Conservation (phyloP, 495 filamentous ascomycete genomes). For the Aspergillus mulundensis region DNA sequence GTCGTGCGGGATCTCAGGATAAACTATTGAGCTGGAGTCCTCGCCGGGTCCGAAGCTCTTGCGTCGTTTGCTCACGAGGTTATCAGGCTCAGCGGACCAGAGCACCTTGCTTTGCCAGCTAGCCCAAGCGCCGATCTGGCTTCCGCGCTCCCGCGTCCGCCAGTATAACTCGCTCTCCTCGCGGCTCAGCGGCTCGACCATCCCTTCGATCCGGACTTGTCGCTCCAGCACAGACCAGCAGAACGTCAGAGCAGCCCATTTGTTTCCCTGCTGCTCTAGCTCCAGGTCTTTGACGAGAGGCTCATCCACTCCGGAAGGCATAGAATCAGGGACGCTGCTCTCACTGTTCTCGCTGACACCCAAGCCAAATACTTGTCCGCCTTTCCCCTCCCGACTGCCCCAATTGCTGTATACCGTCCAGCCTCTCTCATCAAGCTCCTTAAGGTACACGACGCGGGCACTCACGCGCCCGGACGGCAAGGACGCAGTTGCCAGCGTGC, state of each 20-base stretch:
- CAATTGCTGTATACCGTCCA: constrained; percentile 95
- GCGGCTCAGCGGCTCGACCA: constrained; percentile 57
- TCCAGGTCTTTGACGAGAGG: constrained; percentile 8
- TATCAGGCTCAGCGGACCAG: constrained; percentile 32
- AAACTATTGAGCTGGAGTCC: constrained; percentile 33
- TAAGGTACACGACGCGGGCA: constrained; percentile 85
- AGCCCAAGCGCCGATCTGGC: constrained; percentile 88
- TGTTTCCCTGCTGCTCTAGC: constrained; percentile 29
- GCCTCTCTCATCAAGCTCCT: constrained; percentile 64
- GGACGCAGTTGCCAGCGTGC: constrained; percentile 82
- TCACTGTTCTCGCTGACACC: constrained; percentile 5
- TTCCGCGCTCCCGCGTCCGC: constrained; percentile 73
- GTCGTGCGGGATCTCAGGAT: constrained; percentile 43
- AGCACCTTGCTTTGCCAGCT: constrained; percentile 79
- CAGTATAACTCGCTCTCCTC: constrained; percentile 87
- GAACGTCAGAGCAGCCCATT: constrained; percentile 44
- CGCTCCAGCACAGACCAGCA: constrained; percentile 67
- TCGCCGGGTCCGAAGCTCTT: constrained; percentile 34
- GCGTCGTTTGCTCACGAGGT: constrained; percentile 25
- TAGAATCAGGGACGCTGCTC: constrained; percentile 17
- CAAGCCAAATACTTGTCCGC: constrained; percentile 38
- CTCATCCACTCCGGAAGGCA: constrained; percentile 23
- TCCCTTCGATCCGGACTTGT: constrained; percentile 81
- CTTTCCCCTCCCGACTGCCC: constrained; percentile 56
- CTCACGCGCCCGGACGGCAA: constrained; percentile 82